Base-by-base conservation (phyloP, 495 filamentous ascomycete species). In the Thozetella sp. region DNA sequence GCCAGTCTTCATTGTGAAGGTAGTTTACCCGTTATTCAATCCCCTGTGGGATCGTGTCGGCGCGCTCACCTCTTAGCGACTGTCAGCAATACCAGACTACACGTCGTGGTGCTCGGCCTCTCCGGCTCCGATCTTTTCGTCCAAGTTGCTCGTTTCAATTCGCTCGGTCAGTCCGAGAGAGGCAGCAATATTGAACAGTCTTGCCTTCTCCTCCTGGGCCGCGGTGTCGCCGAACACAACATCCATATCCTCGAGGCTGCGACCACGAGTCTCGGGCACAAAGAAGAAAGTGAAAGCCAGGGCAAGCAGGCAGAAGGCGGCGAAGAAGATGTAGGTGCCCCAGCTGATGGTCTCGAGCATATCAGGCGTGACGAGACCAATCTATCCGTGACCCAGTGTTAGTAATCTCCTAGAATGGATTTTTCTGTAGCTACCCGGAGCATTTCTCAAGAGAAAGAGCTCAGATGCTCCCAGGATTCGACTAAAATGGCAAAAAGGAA, bases 291-390 rank as follows among this genome's bases (percentile, higher is more conserved):
- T 62, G 22, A 61, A 67, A 2, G 51, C 43, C 15, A 57, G 9
- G 1, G 53, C 59, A 17, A 64, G 26, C 6, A 63, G 26, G 43
- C 63, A 68, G 27, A 66, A 70, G 25, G 57, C 69, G 1, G 81
- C 85, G 67, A 89, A 89, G 77, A 90, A 87, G 66, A 88, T 83
- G 69, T 85, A 88, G n/a, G 86, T 86, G 51, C 86, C 85, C 68
- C 77, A 90, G 9, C 73, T 76, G 63, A 87, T 80, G 30, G 72
- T 69, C 3, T 72, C 69, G 24, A 89, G 74, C 83, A 89, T 87
- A 60, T 82, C 76, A 0, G 86, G 85, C 0, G 84, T 87, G 12
- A 86, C 81, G 57, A 84, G 75, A 40, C 83, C 85, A 60, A 86
- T 82, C 67, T 81, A 79, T n/a, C n/a, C n/a, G n/a, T n/a, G n/a